These are phyloP conservation scores for Candida palmyrensis DNA, from an alignment of 805 yeast species.

Conservation along the genomic window DNA sequence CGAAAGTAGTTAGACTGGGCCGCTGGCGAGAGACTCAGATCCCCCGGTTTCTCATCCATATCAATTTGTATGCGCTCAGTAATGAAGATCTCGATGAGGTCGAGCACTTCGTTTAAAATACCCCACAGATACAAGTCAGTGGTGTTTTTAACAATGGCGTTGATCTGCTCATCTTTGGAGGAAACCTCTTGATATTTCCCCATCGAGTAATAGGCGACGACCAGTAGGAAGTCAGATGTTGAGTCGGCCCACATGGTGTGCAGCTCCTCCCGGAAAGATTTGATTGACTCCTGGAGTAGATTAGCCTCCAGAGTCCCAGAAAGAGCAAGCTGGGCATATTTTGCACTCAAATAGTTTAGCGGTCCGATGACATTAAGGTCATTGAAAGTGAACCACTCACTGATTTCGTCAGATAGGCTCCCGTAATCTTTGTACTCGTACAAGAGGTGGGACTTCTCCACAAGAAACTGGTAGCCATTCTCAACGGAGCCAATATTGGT, in stretches of 20 bases:
- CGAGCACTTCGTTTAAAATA: constrained; percentile 7
- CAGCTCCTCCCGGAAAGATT: background rate
- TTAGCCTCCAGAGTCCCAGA: background rate
- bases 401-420: constrained; percentile 22
- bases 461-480: constrained; percentile 20
- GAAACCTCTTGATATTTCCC: constrained; percentile 7
- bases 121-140: constrained; percentile 1
- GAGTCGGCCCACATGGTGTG: background rate
- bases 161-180: constrained; percentile 8
- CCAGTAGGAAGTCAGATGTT: background rate
- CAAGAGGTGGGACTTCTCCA: constrained; percentile 25
- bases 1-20: constrained; percentile 17
- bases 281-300: background rate
- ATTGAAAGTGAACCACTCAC: constrained; percentile 34
- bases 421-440: constrained; percentile 26
- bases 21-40: constrained; percentile 1
- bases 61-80: constrained; percentile 5
- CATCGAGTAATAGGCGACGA: constrained; percentile 8
- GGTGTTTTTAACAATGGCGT: constrained; percentile 3
- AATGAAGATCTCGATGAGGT: constrained; percentile 6
- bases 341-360: constrained; percentile 8
- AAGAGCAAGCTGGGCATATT: constrained; percentile 2
- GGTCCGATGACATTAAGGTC: constrained; percentile 23
- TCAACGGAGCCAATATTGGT: background rate
- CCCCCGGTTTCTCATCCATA: background rate